phyloP scores from a whole-genome alignment of 192 early-diverging fungal species.

The Phycomyces blakesleeanus region DNA sequence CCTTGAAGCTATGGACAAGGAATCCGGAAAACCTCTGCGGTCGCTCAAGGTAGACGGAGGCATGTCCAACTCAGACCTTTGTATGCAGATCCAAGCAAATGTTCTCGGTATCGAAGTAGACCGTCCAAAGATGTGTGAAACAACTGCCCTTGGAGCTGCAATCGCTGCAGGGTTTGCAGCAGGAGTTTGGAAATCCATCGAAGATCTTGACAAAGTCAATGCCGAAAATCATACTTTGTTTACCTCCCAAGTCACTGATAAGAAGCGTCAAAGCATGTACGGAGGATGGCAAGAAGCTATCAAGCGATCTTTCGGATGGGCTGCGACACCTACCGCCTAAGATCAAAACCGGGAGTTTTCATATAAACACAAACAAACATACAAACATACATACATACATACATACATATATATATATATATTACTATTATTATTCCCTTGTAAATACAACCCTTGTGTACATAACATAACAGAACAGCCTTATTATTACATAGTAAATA shows the following conservation, averaged over 20 bases:
- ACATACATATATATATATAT: too few species aligned
- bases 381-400: too few species aligned
- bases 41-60: conserved; percentile 94
- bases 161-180: conserved; percentile 81
- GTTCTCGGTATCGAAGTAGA: conserved; percentile 74
- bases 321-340: neutral
- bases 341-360: neutral
- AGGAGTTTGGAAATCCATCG: conserved; percentile 58
- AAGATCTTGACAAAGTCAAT: conserved; percentile 53
- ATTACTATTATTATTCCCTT: too few species aligned
- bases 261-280: conserved; percentile 61
- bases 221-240: conserved; percentile 43
- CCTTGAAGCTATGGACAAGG: conserved; percentile 85
- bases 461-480: too few species aligned
- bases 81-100: conserved; percentile 93
- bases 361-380: too few species aligned
- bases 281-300: conserved; percentile 75
- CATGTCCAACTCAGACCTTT: conserved; percentile 81
- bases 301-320: conserved; percentile 62
- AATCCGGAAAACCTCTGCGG: conserved; percentile 62
- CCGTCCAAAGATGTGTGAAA: conserved; percentile 86
- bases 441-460: too few species aligned
- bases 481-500: too few species aligned
- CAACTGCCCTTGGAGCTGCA: conserved; percentile 88
- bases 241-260: conserved; percentile 40